Base-by-base conservation (phyloP, 352 stramenopile genomes). In the Phytophthora litchii region DNA sequence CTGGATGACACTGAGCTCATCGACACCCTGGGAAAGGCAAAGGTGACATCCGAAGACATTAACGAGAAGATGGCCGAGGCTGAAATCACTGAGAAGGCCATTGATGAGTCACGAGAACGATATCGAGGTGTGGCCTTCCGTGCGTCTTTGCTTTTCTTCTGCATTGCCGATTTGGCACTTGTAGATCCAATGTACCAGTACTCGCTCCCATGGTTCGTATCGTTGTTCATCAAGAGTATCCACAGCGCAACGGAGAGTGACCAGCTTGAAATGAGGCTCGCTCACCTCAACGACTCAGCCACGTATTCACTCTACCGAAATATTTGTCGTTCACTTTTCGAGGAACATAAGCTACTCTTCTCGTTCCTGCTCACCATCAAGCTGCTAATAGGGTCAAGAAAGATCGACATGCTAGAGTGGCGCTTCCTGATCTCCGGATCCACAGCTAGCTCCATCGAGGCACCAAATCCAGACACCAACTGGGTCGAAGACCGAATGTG, bases 141-240 rank as follows among this genome's bases (percentile, higher is more conserved):
- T 13, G 91, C 91, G 0, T 92, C 92, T 14, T 67, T 97, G 19
- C 57, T 98, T 3, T 98, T 97, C 70, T 98, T 98, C 62, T 97
- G 88, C 52, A 97, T 98, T 40, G 76, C 89, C 8, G 91, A 98
- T 55, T 67, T 98, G 34, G 83, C 84, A 14, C 70, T 94, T 4
- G 90, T 98, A 3, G 92, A 98, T 49, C 91, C 92, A 0, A 97
- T 97, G 89, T 98, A 97, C 67, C 91, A 98, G 74, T 98, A 98
- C 58, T 97, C 85, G 17, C 65, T 98, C 21, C 88, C 95, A 46
- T 98, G 91, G 92, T 98, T 98, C 60, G 85, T 94, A 12, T 79
- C 80, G 1, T 66, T 98, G 3, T 98, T 98, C 54, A 78, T 95
- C 38, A 92, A 92, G 51, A 92, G 86, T 25, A 97, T 97, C 21